Base-by-base conservation (phyloP, 2,329 filamentous ascomycete species). In the Penicillium polonicum region DNA sequence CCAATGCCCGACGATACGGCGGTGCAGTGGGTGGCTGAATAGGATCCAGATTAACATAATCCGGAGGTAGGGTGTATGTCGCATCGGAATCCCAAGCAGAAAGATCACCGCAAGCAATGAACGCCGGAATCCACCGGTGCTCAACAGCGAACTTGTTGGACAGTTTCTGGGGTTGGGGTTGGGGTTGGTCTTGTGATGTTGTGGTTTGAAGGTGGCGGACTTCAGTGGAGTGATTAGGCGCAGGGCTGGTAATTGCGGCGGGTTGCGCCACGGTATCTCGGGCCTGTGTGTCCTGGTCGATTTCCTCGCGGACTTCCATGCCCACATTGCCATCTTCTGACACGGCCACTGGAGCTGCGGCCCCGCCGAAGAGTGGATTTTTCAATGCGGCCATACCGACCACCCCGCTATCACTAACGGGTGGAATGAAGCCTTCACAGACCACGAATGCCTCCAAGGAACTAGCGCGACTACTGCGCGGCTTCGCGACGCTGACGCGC, bases 391-490 rank as follows among this genome's bases (percentile, higher is more conserved):
- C 69, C 60, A 72, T 65, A 49, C 82, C 81, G 0, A 76, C 74
- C 12, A 80, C 71, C 0, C 80, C 82, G 51, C 83, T 80, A 10
- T 76, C 73, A 39, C 77, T 70, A 2, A 77, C 65, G 1, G 75
- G 76, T 0, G 93, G 92, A 4, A 91, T 92, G 72, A 97, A 99
- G 60, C 92, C 90, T 67, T 95, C 84, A 73, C 94, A 97, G 17
- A 99, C 93, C 46, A 99, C 90, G 67, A 99, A 99, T 0, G 94
- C 93, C 74, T 99, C 94, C 21, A 99, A 87, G 75, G 92, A 96
- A 75, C 93, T 97, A 2, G 93, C 94, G n/a, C 94, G 85, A 70
- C 91, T 96, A 62, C 91, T 96, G 53, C 94, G 82, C 2, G 94
- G 94, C 79, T 99, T 99, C 13, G 94, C 92, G 17, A 97, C 91